Evolutionary conservation across 208 protist species (phyloP), one percentile per base, ranked within the genome.

Genomic region (Acanthamoeba polyphaga): DNA sequence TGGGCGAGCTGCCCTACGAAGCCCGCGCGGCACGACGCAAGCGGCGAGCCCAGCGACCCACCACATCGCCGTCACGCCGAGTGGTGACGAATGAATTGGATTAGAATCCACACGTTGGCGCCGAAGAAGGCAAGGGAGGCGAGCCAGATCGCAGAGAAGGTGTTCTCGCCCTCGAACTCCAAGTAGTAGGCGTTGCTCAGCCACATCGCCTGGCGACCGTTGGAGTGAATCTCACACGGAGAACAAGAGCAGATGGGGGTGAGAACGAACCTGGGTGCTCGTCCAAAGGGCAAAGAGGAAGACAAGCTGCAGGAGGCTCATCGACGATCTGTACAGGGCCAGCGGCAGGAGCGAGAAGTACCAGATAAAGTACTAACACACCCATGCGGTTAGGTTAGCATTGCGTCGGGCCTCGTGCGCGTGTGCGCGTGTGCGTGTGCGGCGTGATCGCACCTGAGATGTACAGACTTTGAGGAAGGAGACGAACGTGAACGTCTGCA

Each of bases 381-480:
- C 12, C 4, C 55, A 60, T 17, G 17, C 1, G 19, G 38, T 24
- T 51, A 29, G 38, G 9, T 10, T 49, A 49, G 12, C 49, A 22
- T 24, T 51, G 34, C 34, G 34, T 38, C 34, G 34, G 34, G 34
- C 34, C 34, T 38, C 34, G 34, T 38, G 34, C 34, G 34, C 34
- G 46, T 49, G 46, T 49, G 46, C 0, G 4, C 0, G 4, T 9
- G 46, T 13, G 46, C 46, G 46, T 12, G 46, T 8, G 74, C 24
- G 29, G 74, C 22, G 74, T 51, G 29, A 84, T 51, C 38, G 15
- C 13, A 95, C 51, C 93, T 96, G 96, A 27, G 95, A 90, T 17
- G 96, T 98, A 34, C 95, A 97, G 19, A 98, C 97, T 74, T 98
- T 98, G 72, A 98, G 98, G 91, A 98, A 97, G 5, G 97, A 93